Evolutionary conservation across 1,139 yeast genomes (phyloP).

Genomic region (Protomyces arabidopsidicola): DNA sequence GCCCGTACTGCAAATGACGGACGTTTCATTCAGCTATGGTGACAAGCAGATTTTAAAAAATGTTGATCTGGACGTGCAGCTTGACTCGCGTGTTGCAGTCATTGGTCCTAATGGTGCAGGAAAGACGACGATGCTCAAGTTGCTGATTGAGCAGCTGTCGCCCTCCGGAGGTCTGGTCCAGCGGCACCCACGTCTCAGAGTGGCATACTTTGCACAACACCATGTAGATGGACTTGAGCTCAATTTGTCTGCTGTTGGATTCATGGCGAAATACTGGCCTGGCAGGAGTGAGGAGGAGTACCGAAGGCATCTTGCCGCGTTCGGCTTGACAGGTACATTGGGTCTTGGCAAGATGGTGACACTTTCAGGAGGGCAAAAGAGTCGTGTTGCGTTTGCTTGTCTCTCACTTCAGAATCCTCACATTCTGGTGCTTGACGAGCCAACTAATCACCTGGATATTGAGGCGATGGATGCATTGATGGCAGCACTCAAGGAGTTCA

Average conservation of each 20-base stretch:
- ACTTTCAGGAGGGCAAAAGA: conserved; percentile 95
- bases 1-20: conserved; percentile 83
- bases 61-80: conserved; percentile 84
- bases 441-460: conserved; percentile 96
- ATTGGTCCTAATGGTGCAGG: conserved; percentile 99
- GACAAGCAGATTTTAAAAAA: conserved; percentile 57
- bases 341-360: conserved; percentile 88
- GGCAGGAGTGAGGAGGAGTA: conserved; percentile 96
- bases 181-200: conserved; percentile 78
- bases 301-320: conserved; percentile 92
- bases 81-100: conserved; percentile 91
- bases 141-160: conserved; percentile 68
- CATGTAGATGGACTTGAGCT: conserved; percentile 98
- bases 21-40: conserved; percentile 76
- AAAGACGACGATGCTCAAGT: conserved; percentile 86
- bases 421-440: conserved; percentile 92
- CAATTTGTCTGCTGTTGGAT: conserved; percentile 77
- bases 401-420: conserved; percentile 90
- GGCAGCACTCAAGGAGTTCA: conserved; percentile 76
- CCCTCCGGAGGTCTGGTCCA: conserved; percentile 73
- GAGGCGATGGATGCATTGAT: conserved; percentile 98
- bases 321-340: conserved; percentile 91
- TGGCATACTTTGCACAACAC: conserved; percentile 98
- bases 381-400: conserved; percentile 97
- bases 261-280: conserved; percentile 88